Conservation (phyloP, 805 yeast species). For the Wickerhamomyces queroliae region DNA sequence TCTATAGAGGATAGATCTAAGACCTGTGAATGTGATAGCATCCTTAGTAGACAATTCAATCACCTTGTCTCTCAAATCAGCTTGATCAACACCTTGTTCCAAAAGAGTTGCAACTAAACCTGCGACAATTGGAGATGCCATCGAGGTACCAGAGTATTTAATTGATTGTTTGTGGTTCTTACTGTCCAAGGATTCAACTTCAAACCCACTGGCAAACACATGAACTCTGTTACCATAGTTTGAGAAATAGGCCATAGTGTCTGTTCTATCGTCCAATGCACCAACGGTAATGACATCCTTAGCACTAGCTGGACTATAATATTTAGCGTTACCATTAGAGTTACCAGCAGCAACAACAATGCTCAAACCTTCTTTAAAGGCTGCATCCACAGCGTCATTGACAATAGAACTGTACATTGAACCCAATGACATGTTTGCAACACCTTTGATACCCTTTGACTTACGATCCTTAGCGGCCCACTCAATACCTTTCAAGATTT, state of each 20-base stretch:
- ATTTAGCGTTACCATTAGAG: slow-evolving; percentile 66
- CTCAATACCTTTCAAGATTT: slow-evolving; percentile 60
- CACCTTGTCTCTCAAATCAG: slow-evolving; percentile 34
- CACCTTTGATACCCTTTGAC: slow-evolving; percentile 35
- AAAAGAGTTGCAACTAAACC: slow-evolving; percentile 57
- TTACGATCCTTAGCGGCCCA: slow-evolving; percentile 54
- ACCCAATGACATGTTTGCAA: slow-evolving; percentile 79
- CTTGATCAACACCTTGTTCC: slow-evolving; percentile 40
- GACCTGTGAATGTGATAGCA: slow-evolving; percentile 25
- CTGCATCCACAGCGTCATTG: slow-evolving; percentile 73
- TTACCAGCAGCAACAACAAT: slow-evolving; percentile 88
- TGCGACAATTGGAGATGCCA: slow-evolving; percentile 71
- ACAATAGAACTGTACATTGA: slow-evolving; percentile 57
- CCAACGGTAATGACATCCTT: slow-evolving; percentile 72
- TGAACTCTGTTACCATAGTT: slow-evolving; percentile 89
- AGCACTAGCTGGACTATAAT: slow-evolving; percentile 80
- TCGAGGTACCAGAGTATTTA: slow-evolving; percentile 65
- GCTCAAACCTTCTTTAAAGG: slow-evolving; percentile 60
- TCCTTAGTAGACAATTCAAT: slow-evolving; percentile 39
- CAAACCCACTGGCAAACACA: slow-evolving; percentile 75
- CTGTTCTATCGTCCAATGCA: slow-evolving; percentile 72
- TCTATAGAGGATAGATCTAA: slow-evolving; percentile 21
- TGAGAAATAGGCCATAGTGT: slow-evolving; percentile 66
- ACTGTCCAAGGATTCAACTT: slow-evolving; percentile 49
- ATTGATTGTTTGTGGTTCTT: slow-evolving; percentile 16